Percentiles rank a stretch among this genome's conserved stretches.
Evolutionary conservation across 176 grass and related monocot genomes (phyloP).

Genomic region (Zea mays): Zm-B73-REFERENCE-NAM-5.0 NC_050096.1:256718501-256719000

Average conservation of each 20-base stretch:
- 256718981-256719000: constrained; percentile 18
- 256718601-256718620: constrained; percentile 95
- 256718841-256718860: not conserved
- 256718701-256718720: constrained; percentile 60
- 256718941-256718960: constrained; percentile 62
- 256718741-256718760: constrained; percentile 95
- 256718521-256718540: constrained; percentile 98
- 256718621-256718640: constrained; percentile 60
- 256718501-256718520: constrained; percentile 98
- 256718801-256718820: constrained; percentile 49
- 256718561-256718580: constrained; percentile 97
- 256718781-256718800: constrained; percentile 99
- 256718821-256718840: not conserved
- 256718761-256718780: constrained; percentile 99
- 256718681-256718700: not conserved
- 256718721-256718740: constrained; percentile 99
- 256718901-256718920: constrained; percentile 93
- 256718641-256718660: constrained; percentile 24
- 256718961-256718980: constrained; percentile 17
- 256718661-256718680: constrained; percentile 14
- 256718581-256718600: constrained; percentile 94
- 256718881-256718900: constrained; percentile 94
- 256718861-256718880: constrained; percentile 40
- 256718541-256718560: constrained; percentile 99
- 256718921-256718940: constrained; percentile 96